A percentile compares a stretch with the other conserved stretches of the same genome.
phyloP scores from a whole-genome alignment of 2,329 filamentous ascomycete species.

The Paraconiothyrium brasiliense region DNA sequence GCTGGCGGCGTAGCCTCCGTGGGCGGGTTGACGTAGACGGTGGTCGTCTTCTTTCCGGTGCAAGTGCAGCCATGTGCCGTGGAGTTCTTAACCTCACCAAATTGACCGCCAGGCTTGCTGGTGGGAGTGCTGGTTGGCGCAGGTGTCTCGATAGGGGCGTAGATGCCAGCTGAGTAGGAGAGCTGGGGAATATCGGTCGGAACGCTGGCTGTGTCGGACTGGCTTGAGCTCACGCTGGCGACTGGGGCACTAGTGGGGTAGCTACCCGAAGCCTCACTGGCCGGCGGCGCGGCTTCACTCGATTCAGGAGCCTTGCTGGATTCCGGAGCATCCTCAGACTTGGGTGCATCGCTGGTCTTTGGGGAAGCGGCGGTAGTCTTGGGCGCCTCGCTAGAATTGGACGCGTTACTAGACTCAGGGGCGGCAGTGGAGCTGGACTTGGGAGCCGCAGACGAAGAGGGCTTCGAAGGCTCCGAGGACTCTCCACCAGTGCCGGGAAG shows the following conservation, averaged over 20 bases:
- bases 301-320: slow-evolving; percentile 15
- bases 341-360: neutral
- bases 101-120: slow-evolving; percentile 25
- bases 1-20: slow-evolving; percentile 23
- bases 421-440: slow-evolving; percentile 26
- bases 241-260: slow-evolving; percentile 17
- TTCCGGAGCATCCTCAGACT: slow-evolving; percentile 3
- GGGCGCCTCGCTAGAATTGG: slow-evolving; percentile 8
- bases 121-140: slow-evolving; percentile 17
- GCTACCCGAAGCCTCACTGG: slow-evolving; percentile 15
- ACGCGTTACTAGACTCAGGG: neutral
- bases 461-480: slow-evolving; percentile 26
- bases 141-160: slow-evolving; percentile 11
- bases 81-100: slow-evolving; percentile 22
- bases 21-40: slow-evolving; percentile 33
- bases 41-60: slow-evolving; percentile 29
- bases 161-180: slow-evolving; percentile 5
- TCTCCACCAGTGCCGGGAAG: slow-evolving; percentile 40
- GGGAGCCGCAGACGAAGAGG: slow-evolving; percentile 21
- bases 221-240: slow-evolving; percentile 11
- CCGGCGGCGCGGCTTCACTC: slow-evolving; percentile 15
- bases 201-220: slow-evolving; percentile 13
- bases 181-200: slow-evolving; percentile 15
- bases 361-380: slow-evolving; percentile 5
- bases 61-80: slow-evolving; percentile 24